A percentile compares a stretch with the other conserved stretches of the same genome.
These are phyloP conservation scores for Verticillium zaregamsianum DNA, from an alignment of 2,329 filamentous ascomycete genomes.

Conservation along the genomic window DNA sequence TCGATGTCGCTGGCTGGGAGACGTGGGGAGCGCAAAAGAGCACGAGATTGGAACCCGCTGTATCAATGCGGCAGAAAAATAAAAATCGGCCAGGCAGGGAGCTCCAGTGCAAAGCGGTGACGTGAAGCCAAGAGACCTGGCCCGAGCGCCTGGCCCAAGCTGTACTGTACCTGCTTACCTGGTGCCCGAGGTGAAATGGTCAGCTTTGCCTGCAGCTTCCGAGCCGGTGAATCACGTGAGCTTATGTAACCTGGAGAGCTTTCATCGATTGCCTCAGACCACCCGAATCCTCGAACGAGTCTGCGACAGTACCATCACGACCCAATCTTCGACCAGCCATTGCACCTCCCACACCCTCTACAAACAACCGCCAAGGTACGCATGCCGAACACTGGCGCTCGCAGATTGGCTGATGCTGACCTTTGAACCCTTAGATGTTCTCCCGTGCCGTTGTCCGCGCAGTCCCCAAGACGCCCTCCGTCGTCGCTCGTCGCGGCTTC, in stretches of 20 bases:
- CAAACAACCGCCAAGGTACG: conserved; percentile 8
- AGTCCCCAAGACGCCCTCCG: conserved; percentile 56
- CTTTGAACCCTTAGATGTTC: conserved; percentile 66
- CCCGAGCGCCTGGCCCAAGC: background rate
- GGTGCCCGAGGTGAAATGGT: background rate
- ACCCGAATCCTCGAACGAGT: conserved; percentile 4
- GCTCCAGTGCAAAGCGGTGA: background rate
- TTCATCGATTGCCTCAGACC: conserved; percentile 10
- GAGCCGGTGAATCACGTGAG: background rate
- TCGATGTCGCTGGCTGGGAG: background rate
- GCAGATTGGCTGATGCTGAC: conserved; percentile 28
- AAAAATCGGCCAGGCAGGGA: background rate
- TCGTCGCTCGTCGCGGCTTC: conserved; percentile 89
- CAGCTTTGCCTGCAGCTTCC: background rate
- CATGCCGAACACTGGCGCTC: background rate
- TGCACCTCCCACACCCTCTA: conserved; percentile 9
- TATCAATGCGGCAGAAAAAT: conserved; percentile 1
- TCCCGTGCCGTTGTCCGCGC: conserved; percentile 64
- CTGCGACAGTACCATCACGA: conserved; percentile 12
- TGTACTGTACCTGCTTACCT: too few species aligned
- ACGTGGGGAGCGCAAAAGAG: background rate
- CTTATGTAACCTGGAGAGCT: conserved; percentile 1
- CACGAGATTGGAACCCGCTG: too few species aligned
- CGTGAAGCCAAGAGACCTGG: background rate
- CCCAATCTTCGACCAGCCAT: conserved; percentile 3